Base-by-base conservation (phyloP, 441 rosid species). In the Isatis lusitanica region DNA sequence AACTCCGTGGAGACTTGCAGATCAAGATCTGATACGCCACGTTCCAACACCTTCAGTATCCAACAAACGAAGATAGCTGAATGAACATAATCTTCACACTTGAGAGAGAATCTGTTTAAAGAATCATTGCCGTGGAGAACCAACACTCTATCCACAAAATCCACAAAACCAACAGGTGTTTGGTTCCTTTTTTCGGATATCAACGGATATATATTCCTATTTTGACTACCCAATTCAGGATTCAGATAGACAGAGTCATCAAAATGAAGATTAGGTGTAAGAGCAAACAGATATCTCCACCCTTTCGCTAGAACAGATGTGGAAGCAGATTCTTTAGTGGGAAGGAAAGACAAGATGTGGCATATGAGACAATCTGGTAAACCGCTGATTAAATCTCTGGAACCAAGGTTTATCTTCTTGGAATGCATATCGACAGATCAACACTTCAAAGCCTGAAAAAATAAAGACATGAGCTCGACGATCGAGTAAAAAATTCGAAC, bases 301-400 rank as follows among this genome's bases (percentile, higher is more conserved):
- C 59, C 13, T 53, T 21, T 40, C 15, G 66, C 66, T 1, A 58
- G 64, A 59, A 59, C 16, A 17, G 64, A 59, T 5, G 64, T 59
- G 7, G 24, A 42, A 26, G 24, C 66, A 62, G 66, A 51, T 43
- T 42, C 38, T 62, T 62, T 62, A n/a, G 59, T 53, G 10, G 59
- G 6, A 28, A 53, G 18, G 9, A 53, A 53, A 13, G 59, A 53
- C 59, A 53, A 53, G 59, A 53, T 30, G 59, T 53, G 59, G 38
- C 59, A 3, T 1, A 53, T 7, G 3, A 53, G 38, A 53, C 59
- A 53, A 53, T 53, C 59, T 53, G 59, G 38, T 53, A 53, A 53
- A 7, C 18, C 18, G 59, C 59, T 53, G 11, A 53, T 53, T 17
- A 13, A 13, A 28, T 53, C 18, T 28, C 6, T 53, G 44, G n/a